Conservation (phyloP, 345 rosid genomes). For the Gynandropsis gynandra region DNA sequence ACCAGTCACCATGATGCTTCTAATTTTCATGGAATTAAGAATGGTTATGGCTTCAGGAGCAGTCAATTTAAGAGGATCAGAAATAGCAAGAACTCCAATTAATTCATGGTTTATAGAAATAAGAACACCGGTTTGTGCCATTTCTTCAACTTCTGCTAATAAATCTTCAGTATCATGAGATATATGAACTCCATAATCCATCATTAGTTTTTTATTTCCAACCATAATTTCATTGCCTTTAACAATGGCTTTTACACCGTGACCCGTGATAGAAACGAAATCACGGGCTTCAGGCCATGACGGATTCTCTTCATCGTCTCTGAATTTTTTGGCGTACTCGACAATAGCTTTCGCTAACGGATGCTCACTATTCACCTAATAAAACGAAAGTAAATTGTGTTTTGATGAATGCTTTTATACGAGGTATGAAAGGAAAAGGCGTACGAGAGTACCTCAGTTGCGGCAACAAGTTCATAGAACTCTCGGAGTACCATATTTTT, state of each 20-base stretch:
- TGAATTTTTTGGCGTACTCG: conserved; percentile 68
- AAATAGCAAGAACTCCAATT: conserved; percentile 62
- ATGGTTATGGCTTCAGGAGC: conserved; percentile 67
- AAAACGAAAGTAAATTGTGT: background rate
- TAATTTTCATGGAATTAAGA: conserved; percentile 69
- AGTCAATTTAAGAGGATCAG: conserved; percentile 74
- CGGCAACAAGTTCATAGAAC: conserved; percentile 74
- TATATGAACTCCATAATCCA: conserved; percentile 33
- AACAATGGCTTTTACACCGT: conserved; percentile 76
- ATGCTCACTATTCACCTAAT: conserved; percentile 80
- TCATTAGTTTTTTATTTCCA: conserved; percentile 80
- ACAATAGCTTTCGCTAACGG: conserved; percentile 87
- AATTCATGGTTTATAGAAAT: conserved; percentile 55
- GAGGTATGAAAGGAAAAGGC: background rate
- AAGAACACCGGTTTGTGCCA: conserved; percentile 80
- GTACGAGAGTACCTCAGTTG: conserved; percentile 56
- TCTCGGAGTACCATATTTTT: conserved; percentile 62
- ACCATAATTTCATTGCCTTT: conserved; percentile 50
- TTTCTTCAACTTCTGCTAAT: conserved; percentile 60
- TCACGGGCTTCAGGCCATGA: conserved; percentile 75
- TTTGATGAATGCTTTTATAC: background rate
- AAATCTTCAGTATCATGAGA: conserved; percentile 60
- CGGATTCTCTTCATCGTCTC: conserved; percentile 69
- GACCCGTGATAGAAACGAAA: conserved; percentile 72
- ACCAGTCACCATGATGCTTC: conserved; percentile 89